Base-by-base conservation (phyloP, 805 yeast species). In the Candida methanosorbosa region DNA sequence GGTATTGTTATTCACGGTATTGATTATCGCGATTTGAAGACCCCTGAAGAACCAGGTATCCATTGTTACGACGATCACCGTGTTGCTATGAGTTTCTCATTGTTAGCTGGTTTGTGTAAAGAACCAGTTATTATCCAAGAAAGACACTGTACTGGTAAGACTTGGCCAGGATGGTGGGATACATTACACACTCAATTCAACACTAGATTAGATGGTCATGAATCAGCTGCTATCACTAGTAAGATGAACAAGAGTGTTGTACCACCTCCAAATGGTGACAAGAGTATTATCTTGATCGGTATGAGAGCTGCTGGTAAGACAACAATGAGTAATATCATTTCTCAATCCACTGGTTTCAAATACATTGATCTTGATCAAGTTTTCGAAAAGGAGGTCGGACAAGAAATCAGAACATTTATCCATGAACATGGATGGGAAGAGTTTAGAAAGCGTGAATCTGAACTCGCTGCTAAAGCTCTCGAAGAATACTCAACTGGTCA, bases 151-250 rank as follows among this genome's bases (percentile, higher is more conserved):
- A 94, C 96, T 2, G 94, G 90, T 38, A 92, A 92, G 64, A 92
- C 98, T 0, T 92, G 98, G 98, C 98, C 98, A 16, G 97, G 97
- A 26, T 92, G 98, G 98, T 92, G 98, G 98, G 98, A 92, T 60
- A 72, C 78, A 24, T 65, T 92, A 42, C 87, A 78, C 53, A 71
- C 81, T 33, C 61, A 69, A 32, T 74, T 92, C 48, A 70, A 76
- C 16, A 81, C 74, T 18, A 49, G 58, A 9, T 57, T 92, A 25
- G 81, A 77, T 48, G 98, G 98, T 18, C 67, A 66, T 46, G 94
- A 83, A 50, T 41, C 38, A 37, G 42, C 38, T 39, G 40, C 38
- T 32, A n/a, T 44, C 15, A 38, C 43, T 12, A 27, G 38, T 12
- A 30, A 22, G 12, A 40, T 43, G n/a, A 33, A 37, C 13, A 38